Percentiles rank a stretch among this genome's conserved stretches.
Evolutionary conservation across 352 stramenopile species (phyloP).

Genomic region (Phytophthora hybrid): DNA sequence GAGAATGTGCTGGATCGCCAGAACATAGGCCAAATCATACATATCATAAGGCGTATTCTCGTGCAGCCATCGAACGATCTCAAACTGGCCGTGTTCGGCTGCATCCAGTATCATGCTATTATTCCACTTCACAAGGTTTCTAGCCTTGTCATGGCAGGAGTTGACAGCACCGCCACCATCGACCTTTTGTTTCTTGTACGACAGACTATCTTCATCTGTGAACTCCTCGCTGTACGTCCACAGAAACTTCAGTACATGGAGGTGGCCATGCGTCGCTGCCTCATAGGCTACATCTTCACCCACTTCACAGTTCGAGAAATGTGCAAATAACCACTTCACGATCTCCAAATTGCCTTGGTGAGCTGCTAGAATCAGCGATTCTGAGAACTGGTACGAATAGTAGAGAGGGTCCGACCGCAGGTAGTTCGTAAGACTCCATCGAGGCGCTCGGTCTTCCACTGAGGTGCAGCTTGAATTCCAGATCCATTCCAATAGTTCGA

Average conservation of each 20-base stretch:
- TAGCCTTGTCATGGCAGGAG: too few species aligned
- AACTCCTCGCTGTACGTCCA: background rate
- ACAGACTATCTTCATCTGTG: background rate
- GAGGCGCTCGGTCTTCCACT: too few species aligned
- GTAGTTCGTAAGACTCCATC: conserved; percentile 18
- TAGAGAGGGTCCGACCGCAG: conserved; percentile 11
- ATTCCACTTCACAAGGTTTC: too few species aligned
- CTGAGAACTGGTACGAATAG: background rate
- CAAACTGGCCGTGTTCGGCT: too few species aligned
- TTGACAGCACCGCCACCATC: too few species aligned
- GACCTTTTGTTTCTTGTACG: too few species aligned
- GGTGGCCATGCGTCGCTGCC: background rate
- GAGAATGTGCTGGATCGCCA: background rate
- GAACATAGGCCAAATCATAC: too few species aligned
- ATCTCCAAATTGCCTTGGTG: conserved; percentile 1
- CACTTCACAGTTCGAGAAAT: conserved; percentile 7
- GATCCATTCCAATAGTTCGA: background rate
- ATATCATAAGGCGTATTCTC: too few species aligned
- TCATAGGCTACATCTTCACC: background rate
- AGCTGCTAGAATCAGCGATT: background rate
- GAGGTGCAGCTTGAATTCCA: background rate
- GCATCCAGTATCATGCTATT: too few species aligned
- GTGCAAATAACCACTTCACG: conserved; percentile 5
- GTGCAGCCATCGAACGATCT: too few species aligned
- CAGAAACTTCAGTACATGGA: background rate